Evolutionary conservation across 2,329 filamentous ascomycete genomes (phyloP).

Genomic region (Diaporthe amygdali): DNA sequence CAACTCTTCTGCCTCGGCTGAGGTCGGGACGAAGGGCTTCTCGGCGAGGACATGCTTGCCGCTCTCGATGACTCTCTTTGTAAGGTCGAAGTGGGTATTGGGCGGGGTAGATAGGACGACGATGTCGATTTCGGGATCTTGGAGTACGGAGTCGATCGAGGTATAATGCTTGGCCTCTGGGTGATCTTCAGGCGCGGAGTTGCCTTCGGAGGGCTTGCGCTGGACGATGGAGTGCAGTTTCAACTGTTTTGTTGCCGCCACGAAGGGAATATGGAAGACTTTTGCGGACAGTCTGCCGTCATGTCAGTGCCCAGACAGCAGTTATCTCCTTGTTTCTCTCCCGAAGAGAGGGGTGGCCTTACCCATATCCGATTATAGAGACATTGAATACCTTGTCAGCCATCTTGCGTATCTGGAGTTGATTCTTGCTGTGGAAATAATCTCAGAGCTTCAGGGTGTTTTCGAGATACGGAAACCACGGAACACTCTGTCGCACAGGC

Average conservation of each 20-base stretch:
- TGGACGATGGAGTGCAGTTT: slow-evolving; percentile 79
- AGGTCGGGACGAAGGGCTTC: slow-evolving; percentile 81
- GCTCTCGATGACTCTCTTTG: slow-evolving; percentile 67
- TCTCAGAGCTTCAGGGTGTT: not conserved
- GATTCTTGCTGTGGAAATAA: not conserved
- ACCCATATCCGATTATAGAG: slow-evolving; percentile 36
- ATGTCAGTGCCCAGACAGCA: not conserved
- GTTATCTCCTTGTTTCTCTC: not conserved
- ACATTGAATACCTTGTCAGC: slow-evolving; percentile 33
- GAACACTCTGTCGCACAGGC: not conserved
- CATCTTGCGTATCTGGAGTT: not conserved
- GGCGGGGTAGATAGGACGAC: slow-evolving; percentile 76
- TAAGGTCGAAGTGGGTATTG: slow-evolving; percentile 70
- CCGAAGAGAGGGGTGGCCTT: not conserved
- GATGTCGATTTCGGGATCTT: slow-evolving; percentile 70
- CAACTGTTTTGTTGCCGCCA: slow-evolving; percentile 67
- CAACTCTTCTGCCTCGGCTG: slow-evolving; percentile 70
- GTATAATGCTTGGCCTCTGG: slow-evolving; percentile 69
- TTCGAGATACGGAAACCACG: not conserved
- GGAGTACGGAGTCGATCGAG: slow-evolving; percentile 64
- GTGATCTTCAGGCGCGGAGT: slow-evolving; percentile 73
- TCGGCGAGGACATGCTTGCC: slow-evolving; percentile 83
- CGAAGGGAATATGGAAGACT: slow-evolving; percentile 74
- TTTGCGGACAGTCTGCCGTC: slow-evolving; percentile 69
- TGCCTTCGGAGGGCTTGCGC: slow-evolving; percentile 66